A percentile compares a stretch with the other conserved stretches of the same genome.
Conservation (phyloP, 148 eudicot species). For the Polygonum aviculare region DNA sequence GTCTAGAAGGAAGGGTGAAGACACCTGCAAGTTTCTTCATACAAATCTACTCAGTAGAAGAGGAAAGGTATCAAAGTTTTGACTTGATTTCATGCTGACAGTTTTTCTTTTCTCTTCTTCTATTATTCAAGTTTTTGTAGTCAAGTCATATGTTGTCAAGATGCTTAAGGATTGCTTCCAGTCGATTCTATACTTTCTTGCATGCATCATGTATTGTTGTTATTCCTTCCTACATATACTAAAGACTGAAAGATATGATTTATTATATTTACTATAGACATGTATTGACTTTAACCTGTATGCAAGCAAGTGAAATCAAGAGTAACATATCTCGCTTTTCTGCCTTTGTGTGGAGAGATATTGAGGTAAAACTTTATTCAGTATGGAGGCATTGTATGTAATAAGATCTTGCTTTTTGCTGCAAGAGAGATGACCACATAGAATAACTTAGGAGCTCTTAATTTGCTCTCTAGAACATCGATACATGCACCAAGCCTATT, state of each 20-base stretch:
- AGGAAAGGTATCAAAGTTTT: constrained; percentile 52
- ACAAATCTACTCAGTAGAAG: constrained; percentile 67
- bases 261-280: not conserved
- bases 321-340: constrained; percentile 75
- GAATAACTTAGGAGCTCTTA: not conserved
- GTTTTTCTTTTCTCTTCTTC: not conserved
- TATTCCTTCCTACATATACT: not conserved
- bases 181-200: not conserved
- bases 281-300: not conserved
- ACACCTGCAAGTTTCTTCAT: constrained; percentile 66
- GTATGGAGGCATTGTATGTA: not conserved
- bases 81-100: not conserved
- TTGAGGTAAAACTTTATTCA: constrained; percentile 49
- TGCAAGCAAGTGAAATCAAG: constrained; percentile 77
- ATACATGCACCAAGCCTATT: too few relatives aligned
- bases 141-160: not conserved
- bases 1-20: constrained; percentile 70
- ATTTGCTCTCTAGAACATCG: too few relatives aligned
- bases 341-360: constrained; percentile 82
- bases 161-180: not conserved
- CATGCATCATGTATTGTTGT: not conserved
- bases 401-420: not conserved
- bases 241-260: not conserved
- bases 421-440: not conserved
- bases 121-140: not conserved